Conservation (phyloP, 805 yeast species). For the Metahyphopichia silvanorum region DNA sequence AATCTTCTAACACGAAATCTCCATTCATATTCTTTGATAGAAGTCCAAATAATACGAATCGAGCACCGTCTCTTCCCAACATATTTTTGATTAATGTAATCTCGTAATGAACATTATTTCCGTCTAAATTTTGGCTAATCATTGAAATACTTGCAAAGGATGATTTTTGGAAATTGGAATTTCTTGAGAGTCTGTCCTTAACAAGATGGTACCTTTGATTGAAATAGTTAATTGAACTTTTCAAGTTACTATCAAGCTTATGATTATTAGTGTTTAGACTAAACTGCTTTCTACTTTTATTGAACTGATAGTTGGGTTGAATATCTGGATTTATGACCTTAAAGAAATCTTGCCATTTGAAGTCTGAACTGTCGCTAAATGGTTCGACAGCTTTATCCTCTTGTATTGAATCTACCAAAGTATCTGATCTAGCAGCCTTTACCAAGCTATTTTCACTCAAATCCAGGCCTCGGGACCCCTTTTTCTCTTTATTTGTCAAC, state of each 20-base stretch:
- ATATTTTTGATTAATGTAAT: conserved; percentile 79
- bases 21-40: conserved; percentile 63
- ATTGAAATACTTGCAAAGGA: conserved; percentile 43
- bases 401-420: conserved; percentile 14
- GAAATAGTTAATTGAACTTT: conserved; percentile 37
- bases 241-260: conserved; percentile 12
- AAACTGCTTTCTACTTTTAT: conserved; percentile 60
- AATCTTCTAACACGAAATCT: conserved; percentile 75
- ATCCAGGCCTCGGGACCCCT: background rate
- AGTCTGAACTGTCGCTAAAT: conserved; percentile 16
- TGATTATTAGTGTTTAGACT: conserved; percentile 24
- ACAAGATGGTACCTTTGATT: conserved; percentile 58
- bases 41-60: conserved; percentile 77
- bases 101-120: conserved; percentile 16
- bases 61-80: conserved; percentile 76
- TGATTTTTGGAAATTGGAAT: conserved; percentile 66
- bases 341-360: conserved; percentile 75
- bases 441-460: conserved; percentile 5
- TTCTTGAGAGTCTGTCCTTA: conserved; percentile 69
- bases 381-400: conserved; percentile 1
- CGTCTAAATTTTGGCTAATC: conserved; percentile 23
- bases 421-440: conserved; percentile 21
- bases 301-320: conserved; percentile 65
- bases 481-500: conserved; percentile 17
- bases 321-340: conserved; percentile 58